phyloP scores from a whole-genome alignment of 2,329 filamentous ascomycete species.

The Diaporthe batatas region DNA sequence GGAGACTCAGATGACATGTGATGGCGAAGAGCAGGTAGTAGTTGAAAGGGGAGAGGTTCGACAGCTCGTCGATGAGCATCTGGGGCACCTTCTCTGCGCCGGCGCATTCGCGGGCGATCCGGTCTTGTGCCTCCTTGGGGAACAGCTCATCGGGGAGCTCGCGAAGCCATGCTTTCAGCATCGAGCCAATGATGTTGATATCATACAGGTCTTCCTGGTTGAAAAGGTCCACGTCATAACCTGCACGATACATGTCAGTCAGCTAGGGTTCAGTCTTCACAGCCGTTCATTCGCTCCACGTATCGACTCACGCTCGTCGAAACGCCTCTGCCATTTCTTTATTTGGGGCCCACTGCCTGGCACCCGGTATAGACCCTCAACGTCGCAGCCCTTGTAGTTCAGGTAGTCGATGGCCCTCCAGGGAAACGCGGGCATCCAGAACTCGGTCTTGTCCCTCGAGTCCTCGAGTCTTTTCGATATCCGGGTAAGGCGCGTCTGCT shows the following conservation, averaged over 20 bases:
- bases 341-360: constrained; percentile 92
- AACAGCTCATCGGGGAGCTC: constrained; percentile 96
- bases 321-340: constrained; percentile 92
- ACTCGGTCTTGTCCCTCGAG: constrained; percentile 95
- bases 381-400: constrained; percentile 93
- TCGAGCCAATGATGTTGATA: constrained; percentile 95
- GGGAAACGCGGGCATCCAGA: constrained; percentile 97
- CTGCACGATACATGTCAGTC: constrained; percentile 55
- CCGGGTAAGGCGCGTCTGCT: constrained; percentile 90
- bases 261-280: background rate
- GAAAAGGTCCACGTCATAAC: constrained; percentile 91
- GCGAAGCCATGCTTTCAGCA: constrained; percentile 96
- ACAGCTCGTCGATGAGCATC: constrained; percentile 89
- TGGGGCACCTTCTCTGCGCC: constrained; percentile 86
- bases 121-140: constrained; percentile 84
- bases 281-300: constrained; percentile 43
- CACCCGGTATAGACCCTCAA: constrained; percentile 92
- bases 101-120: constrained; percentile 83
- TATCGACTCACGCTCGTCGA: constrained; percentile 78
- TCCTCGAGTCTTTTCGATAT: constrained; percentile 91
- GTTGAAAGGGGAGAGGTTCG: constrained; percentile 94
- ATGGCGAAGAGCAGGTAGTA: constrained; percentile 98
- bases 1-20: constrained; percentile 92
- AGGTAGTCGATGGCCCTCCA: constrained; percentile 97
- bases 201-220: constrained; percentile 90